Evolutionary conservation across 306 rosid genomes (phyloP).

Genomic region (Acacia melanoxylon): DNA sequence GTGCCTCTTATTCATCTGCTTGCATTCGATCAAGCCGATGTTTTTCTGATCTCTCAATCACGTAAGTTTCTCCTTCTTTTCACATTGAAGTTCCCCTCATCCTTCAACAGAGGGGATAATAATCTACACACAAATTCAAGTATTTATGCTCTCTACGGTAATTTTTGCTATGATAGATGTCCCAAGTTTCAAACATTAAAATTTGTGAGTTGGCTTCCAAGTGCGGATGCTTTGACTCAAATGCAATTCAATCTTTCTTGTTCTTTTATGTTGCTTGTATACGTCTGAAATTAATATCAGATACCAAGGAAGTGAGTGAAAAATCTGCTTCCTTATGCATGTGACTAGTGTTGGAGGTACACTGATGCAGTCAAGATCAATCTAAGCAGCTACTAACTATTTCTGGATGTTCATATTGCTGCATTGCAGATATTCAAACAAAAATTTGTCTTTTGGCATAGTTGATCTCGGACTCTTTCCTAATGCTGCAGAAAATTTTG

Average conservation of each 20-base stretch:
- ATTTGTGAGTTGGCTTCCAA: background rate
- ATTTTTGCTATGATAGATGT: constrained; percentile 12
- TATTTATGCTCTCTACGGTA: constrained; percentile 11
- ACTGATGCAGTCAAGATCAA: background rate
- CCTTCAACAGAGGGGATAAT: constrained; percentile 7
- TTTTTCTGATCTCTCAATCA: constrained; percentile 84
- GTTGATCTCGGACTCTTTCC: constrained; percentile 96
- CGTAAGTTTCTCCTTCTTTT: constrained; percentile 53
- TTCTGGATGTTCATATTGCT: constrained; percentile 27
- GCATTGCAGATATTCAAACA: constrained; percentile 78
- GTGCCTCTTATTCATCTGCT: constrained; percentile 64
- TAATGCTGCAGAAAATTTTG: constrained; percentile 79
- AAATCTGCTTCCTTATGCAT: background rate
- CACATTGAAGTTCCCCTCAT: background rate
- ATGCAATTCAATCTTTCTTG: constrained; percentile 2
- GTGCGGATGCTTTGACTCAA: constrained; percentile 17
- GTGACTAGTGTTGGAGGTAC: background rate
- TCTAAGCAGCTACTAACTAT: constrained; percentile 20
- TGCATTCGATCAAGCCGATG: constrained; percentile 73
- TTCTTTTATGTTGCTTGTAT: constrained; percentile 9
- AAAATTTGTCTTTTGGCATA: constrained; percentile 78
- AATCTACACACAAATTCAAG: constrained; percentile 12
- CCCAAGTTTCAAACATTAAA: constrained; percentile 1
- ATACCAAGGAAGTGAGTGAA: constrained; percentile 9
- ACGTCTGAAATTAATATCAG: background rate